Percentiles rank a stretch among this genome's conserved stretches.
These are phyloP conservation scores for Pseudogymnoascus sp. DNA, from an alignment of 2,329 filamentous ascomycete genomes.

Conservation along the genomic window DNA sequence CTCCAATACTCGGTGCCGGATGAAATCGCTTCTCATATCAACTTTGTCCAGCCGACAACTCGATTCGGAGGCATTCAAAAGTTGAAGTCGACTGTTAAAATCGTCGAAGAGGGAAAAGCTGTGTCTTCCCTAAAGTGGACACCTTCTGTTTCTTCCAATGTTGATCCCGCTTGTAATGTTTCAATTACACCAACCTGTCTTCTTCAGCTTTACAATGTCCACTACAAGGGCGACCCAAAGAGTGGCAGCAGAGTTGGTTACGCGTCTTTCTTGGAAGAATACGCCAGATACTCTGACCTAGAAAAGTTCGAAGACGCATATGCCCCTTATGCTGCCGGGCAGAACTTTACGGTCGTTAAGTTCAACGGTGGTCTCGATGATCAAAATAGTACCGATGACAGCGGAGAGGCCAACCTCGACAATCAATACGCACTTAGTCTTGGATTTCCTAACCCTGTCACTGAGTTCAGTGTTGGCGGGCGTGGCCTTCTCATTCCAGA, in stretches of 20 bases:
- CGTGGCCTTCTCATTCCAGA: constrained; percentile 45
- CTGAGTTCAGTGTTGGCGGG: constrained; percentile 39
- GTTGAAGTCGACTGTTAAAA: constrained; percentile 12
- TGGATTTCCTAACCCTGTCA: constrained; percentile 37
- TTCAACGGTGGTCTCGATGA: constrained; percentile 18
- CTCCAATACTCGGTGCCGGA: constrained; percentile 34
- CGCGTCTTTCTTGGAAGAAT: constrained; percentile 17
- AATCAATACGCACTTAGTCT: constrained; percentile 46
- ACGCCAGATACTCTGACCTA: constrained; percentile 30
- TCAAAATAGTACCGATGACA: constrained; percentile 31
- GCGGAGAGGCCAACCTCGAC: constrained; percentile 49
- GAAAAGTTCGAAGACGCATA: constrained; percentile 37
- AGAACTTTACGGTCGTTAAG: constrained; percentile 31
- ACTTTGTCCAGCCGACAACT: constrained; percentile 36
- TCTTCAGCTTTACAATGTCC: constrained; percentile 25
- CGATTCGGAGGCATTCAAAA: constrained; percentile 26
- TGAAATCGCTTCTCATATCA: constrained; percentile 29
- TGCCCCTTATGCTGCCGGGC: constrained; percentile 36
- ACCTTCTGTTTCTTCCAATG: constrained; percentile 2
- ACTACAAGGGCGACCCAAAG: constrained; percentile 15
- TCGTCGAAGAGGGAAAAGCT: constrained; percentile 13
- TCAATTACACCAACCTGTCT: constrained; percentile 29
- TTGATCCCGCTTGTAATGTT: constrained; percentile 22
- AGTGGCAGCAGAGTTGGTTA: constrained; percentile 18
- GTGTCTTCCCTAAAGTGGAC: constrained; percentile 12